Evolutionary conservation across 805 yeast species (phyloP), one percentile per base, ranked within the genome.

Genomic region (Starmerella bombicola): DNA sequence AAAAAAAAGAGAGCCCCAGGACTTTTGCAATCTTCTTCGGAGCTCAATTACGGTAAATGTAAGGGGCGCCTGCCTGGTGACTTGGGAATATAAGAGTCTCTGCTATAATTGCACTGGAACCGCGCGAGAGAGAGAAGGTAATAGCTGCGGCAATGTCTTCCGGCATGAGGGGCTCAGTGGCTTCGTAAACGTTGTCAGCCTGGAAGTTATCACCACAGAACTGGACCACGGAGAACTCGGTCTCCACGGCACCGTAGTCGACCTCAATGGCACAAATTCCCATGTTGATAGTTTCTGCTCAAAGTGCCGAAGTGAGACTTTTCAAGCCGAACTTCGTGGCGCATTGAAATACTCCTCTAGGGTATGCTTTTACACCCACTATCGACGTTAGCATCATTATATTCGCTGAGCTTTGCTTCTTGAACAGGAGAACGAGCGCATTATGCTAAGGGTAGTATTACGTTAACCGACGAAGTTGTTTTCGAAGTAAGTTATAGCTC

Each of bases 81-180:
- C 76, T 71, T 15, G 95, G 82, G 65, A 85, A 82, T 10, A 88
- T 77, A 57, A 86, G 67, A 15, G 83, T 68, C 57, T 85, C 93
- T 20, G 88, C 86, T 55, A 80, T 63, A 15, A 80, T 86, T 1
- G 81, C 74, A 57, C 80, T 80, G 49, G 69, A 71, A 46, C 74
- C 71, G 61, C 91, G 73, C 6, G 85, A 66, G 33, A 74, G 64
- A 13, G 74, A 74, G 57, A 78, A 80, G 7, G 73, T 74, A 53
- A 80, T 76, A 40, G 78, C 55, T 54, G 80, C 91, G 20, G 88
- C 86, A 58, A 80, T 74, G 54, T 80, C 88, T 41, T 69, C 74
- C 16, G 84, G 82, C 26, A 66, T 64, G 49, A 80, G 64, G n/a
- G 88, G 86, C 45, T 72, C 78, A 30, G 78, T 69, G 30, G 77